Evolutionary conservation across 2,329 filamentous ascomycete genomes (phyloP), one percentile per base, ranked within the genome.

Genomic region (Tolypocladium ovalisporum): DNA sequence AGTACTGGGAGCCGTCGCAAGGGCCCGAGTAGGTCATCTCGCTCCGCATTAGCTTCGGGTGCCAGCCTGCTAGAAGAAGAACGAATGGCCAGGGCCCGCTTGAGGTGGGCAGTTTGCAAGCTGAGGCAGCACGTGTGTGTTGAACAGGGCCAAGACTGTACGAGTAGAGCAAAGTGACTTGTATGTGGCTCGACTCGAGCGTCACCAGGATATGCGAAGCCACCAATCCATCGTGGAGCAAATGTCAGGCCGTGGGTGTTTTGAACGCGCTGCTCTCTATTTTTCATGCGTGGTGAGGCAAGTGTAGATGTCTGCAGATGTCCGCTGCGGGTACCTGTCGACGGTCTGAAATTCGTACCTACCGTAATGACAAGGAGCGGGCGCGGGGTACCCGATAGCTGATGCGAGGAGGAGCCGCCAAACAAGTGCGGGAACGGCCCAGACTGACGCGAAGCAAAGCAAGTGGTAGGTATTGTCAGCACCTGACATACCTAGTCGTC

Each of bases 41-140:
- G 52, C 52, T 54, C 36, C 52, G 52, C 52, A n/a, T 42, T 54
- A 42, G 52, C 36, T 42, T 54, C 52, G 52, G 36, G 17, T 54
- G 52, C 24, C 27, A 42, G 24, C 52, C 52, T 9, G 35, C 35
- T n/a, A 24, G 52, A 10, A 4, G 19, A 35, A 35, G 32, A 36
- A 49, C 19, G 12, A 32, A 32, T 17, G 27, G 27, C 44, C 27
- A 32, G 17, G 44, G 44, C 44, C 44, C 27, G 44, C 44, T n/a
- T 10, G 44, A 32, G 27, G 17, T 49, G 44, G 24, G 22, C 24
- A 17, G 42, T 29, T n/a, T 27, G 42, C 42, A 27, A 49, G 44
- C 44, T 32, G 27, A 32, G 27, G 44, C 27, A 49, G 44, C 44
- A 49, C 44, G 27, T n/a, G 42, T n/a, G 42, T 47, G 42, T 47